Conservation (phyloP, 192 early-diverging fungal genomes). For the Coemansia umbellata region DNA sequence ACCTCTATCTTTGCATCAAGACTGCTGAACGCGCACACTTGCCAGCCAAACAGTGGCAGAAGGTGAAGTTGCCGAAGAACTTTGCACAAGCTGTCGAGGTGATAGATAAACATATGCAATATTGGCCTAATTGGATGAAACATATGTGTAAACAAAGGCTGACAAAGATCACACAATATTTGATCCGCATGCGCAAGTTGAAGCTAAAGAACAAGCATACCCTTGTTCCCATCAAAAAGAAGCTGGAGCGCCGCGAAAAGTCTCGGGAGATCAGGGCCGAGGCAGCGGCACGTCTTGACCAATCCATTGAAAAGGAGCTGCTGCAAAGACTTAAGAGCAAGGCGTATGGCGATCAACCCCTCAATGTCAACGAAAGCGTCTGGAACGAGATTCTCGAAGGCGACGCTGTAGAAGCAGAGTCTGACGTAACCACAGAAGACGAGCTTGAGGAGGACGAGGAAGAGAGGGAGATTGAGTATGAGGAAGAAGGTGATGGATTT, state of each 20-base stretch:
- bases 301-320: slow-evolving; percentile 93
- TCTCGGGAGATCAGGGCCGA: slow-evolving; percentile 87
- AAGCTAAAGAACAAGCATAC: slow-evolving; percentile 73
- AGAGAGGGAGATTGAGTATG: slow-evolving; percentile 22
- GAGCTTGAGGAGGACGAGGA: slow-evolving; percentile 59
- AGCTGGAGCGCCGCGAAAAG: slow-evolving; percentile 84
- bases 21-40: slow-evolving; percentile 93
- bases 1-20: slow-evolving; percentile 90
- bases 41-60: slow-evolving; percentile 92
- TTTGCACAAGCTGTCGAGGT: slow-evolving; percentile 80
- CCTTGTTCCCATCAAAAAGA: slow-evolving; percentile 89
- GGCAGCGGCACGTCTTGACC: slow-evolving; percentile 84
- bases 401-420: slow-evolving; percentile 65
- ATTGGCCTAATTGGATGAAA: slow-evolving; percentile 88
- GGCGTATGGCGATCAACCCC: slow-evolving; percentile 94
- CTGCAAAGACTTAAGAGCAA: slow-evolving; percentile 87
- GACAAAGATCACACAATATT: slow-evolving; percentile 94
- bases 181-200: slow-evolving; percentile 91
- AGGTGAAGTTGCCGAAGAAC: slow-evolving; percentile 83
- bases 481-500: slow-evolving; percentile 49
- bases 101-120: slow-evolving; percentile 82
- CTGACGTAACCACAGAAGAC: slow-evolving; percentile 64
- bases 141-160: slow-evolving; percentile 97
- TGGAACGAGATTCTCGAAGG: slow-evolving; percentile 86
- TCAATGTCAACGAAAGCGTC: slow-evolving; percentile 87